Percentiles rank a stretch among this genome's conserved stretches.
Conservation (phyloP, 768 basidiomycete genomes). For the Boletus reticulatus region DNA sequence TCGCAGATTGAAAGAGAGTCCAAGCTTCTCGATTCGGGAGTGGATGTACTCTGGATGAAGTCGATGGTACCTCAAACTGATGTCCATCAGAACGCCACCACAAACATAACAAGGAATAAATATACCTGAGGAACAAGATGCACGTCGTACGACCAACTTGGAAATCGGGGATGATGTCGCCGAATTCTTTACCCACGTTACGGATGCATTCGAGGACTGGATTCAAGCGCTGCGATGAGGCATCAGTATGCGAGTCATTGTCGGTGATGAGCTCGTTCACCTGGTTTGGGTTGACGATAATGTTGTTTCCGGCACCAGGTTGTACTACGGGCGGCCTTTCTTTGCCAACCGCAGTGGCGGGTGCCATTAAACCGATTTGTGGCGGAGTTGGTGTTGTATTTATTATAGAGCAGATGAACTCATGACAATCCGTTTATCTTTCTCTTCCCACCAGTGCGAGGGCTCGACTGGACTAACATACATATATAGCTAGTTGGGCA, state of each 20-base stretch:
- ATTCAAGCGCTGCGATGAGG: constrained; percentile 65
- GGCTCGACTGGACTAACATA: too few species aligned
- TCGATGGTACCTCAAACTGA: constrained; percentile 89
- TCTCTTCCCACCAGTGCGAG: too few species aligned
- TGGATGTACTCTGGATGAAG: constrained; percentile 98
- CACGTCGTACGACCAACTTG: constrained; percentile 95
- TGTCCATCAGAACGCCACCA: neutral
- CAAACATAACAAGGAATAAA: neutral
- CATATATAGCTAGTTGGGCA: neutral
- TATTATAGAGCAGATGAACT: neutral
- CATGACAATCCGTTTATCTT: too few species aligned
- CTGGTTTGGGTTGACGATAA: constrained; percentile 62
- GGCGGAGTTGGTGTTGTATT: neutral
- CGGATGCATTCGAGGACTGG: constrained; percentile 84
- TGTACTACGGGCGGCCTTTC: constrained; percentile 56
- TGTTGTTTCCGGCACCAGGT: constrained; percentile 61
- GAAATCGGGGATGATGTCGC: constrained; percentile 91
- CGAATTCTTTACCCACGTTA: constrained; percentile 91
- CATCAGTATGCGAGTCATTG: neutral
- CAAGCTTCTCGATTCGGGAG: constrained; percentile 84
- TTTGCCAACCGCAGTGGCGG: neutral
- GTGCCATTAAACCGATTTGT: constrained; percentile 2
- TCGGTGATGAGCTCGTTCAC: constrained; percentile 26
- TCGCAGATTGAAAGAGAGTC: constrained; percentile 75
- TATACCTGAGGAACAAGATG: constrained; percentile 85